A percentile compares a stretch with the other conserved stretches of the same genome.
phyloP scores from a whole-genome alignment of 176 grass and related monocot species.

The Phyllostachys edulis region DNA sequence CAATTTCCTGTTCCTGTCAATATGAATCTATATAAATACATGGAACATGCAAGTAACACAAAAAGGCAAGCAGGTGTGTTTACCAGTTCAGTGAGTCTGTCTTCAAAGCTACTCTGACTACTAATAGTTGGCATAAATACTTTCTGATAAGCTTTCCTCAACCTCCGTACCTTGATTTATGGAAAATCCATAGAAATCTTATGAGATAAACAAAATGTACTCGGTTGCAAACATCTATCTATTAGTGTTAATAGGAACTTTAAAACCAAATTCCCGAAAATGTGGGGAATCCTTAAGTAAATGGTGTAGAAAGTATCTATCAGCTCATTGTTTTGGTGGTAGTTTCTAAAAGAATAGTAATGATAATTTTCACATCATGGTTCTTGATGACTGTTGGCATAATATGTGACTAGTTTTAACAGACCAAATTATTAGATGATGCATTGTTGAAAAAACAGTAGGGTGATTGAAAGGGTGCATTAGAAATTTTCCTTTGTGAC shows the following conservation, averaged over 20 bases:
- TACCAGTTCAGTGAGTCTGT: conserved; percentile 74
- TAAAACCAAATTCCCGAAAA: not conserved
- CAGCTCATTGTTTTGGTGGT: not conserved
- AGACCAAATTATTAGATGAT: not conserved
- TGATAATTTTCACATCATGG: not conserved
- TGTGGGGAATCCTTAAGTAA: not conserved
- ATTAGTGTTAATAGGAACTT: conserved; percentile 2
- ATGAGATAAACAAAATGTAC: not conserved
- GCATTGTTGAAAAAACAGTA: not conserved
- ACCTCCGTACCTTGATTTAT: conserved; percentile 51
- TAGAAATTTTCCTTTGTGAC: not conserved
- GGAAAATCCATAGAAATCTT: not conserved
- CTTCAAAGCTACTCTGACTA: conserved; percentile 55
- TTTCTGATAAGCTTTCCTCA: conserved; percentile 80
- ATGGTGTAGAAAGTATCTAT: not conserved
- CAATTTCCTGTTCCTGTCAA: conserved; percentile 50
- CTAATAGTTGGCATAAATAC: conserved; percentile 67
- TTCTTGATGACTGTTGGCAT: not conserved
- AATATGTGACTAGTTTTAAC: not conserved
- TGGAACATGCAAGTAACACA: not conserved
- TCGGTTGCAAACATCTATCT: conserved; percentile 2
- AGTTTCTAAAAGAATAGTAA: not conserved
- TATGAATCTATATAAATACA: conserved; percentile 23
- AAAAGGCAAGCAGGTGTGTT: conserved; percentile 4
- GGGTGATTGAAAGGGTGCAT: not conserved